Base-by-base conservation (phyloP, 2,329 filamentous ascomycete species). In the Monilinia vaccinii-corymbosi region DNA sequence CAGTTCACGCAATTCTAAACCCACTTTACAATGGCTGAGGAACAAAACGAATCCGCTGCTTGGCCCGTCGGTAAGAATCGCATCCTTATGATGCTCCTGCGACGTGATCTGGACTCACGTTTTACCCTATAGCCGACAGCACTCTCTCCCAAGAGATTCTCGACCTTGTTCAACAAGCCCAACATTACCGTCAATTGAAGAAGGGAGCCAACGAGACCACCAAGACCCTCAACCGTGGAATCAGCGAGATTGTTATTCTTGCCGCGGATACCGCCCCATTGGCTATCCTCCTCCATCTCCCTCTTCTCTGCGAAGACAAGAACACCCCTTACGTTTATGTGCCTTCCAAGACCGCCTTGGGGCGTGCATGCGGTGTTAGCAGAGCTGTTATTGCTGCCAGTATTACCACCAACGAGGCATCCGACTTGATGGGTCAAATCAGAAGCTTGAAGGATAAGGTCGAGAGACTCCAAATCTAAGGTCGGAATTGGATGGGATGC, bases 321-420 rank as follows among this genome's bases (percentile, higher is more conserved):
- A 86, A 87, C 75, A 81, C 84, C n/a, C 79, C 83, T 28, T 85
- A 90, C 76, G 81, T 91, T 70, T 88, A 84, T 71, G 82, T 89
- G 48, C 86, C 85, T 66, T 82, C 81, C 76, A 89, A 96, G 84
- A 88, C 91, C 70, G 88, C 90, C 58, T 85, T 96, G 52, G 91
- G 91, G 69, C 84, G 92, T 67, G 92, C 93, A 52, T 94, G 89
- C 73, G 93, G 93, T 81, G 93, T 97, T 64, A 87, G 83, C 72
- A 83, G 93, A 61, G 81, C 91, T 60, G 92, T 97, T 63, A 97
- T 97, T 70, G 87, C 90, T 45, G 86, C 85, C 64, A 86, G 82
- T 71, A 96, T 97, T 76, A 97, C 91, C 67, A 91, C 88, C 75
- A 96, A 96, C 81, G 91, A 96, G 77, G 88, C 87, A 44, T 89